A percentile compares a stretch with the other conserved stretches of the same genome.
Conservation (phyloP, 1,284 basidiomycete species). For the Fomitopsis betulina region DNA sequence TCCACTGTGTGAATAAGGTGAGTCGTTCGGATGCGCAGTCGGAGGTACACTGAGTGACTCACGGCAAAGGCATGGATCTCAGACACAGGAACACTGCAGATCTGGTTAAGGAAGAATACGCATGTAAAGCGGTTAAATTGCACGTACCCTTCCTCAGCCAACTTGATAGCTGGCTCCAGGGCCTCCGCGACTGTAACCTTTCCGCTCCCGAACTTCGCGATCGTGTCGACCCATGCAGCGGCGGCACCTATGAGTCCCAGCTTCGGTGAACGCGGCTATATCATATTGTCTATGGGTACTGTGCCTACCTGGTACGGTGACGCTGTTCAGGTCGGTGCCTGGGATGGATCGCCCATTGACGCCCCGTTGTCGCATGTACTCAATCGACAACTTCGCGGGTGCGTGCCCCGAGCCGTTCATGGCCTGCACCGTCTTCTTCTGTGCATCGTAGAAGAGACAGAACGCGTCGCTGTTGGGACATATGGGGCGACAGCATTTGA, state of each 20-base stretch:
- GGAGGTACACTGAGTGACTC: conserved; percentile 19
- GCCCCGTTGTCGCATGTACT: conserved; percentile 69
- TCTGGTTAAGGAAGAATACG: conserved; percentile 3
- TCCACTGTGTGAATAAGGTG: conserved; percentile 50
- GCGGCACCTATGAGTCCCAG: conserved; percentile 62
- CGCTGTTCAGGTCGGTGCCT: conserved; percentile 74
- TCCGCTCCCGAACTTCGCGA: conserved; percentile 82
- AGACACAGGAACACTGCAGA: conserved; percentile 65
- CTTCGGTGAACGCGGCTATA: neutral
- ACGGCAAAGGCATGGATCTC: conserved; percentile 69
- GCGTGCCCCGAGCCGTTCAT: conserved; percentile 86
- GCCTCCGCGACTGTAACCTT: conserved; percentile 76
- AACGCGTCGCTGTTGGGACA: conserved; percentile 71
- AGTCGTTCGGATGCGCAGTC: no score
- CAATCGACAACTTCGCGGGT: conserved; percentile 76
- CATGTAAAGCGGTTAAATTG: neutral
- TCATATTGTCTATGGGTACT: neutral
- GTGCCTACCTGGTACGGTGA: conserved; percentile 79
- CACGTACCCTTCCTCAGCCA: conserved; percentile 81
- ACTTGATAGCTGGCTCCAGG: conserved; percentile 80
- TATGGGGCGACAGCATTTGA: neutral
- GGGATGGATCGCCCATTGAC: conserved; percentile 68
- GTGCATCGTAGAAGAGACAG: conserved; percentile 87
- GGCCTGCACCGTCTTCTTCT: conserved; percentile 74
- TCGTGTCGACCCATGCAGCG: conserved; percentile 90